Evolutionary conservation across 306 rosid genomes (phyloP).

Genomic region (Inga laurina): DNA sequence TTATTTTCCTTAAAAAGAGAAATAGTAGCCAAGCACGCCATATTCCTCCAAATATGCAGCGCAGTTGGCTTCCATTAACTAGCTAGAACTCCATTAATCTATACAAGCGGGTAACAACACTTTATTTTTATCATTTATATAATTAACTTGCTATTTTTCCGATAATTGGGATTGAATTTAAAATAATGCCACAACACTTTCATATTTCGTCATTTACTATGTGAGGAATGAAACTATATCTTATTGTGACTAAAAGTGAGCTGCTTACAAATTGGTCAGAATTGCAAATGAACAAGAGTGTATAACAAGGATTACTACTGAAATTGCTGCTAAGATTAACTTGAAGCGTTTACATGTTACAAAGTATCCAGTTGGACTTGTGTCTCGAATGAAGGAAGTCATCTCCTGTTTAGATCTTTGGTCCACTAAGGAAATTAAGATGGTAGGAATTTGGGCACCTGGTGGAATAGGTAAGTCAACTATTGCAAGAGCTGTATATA

Average conservation of each 20-base stretch:
- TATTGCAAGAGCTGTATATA: constrained; percentile 5
- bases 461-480: constrained; percentile 22
- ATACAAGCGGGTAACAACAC: too few species aligned
- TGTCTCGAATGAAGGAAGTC: neutral
- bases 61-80: neutral
- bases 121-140: neutral
- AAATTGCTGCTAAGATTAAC: neutral
- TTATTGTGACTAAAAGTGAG: neutral
- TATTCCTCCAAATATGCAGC: neutral
- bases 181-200: neutral
- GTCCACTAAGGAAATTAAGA: neutral
- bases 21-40: neutral
- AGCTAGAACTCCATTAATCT: neutral
- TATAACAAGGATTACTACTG: neutral
- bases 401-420: neutral
- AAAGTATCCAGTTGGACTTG: neutral
- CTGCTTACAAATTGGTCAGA: neutral
- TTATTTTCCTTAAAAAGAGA: neutral
- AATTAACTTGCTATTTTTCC: neutral
- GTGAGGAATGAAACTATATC: neutral
- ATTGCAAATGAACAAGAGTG: neutral
- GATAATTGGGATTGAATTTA: neutral
- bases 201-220: neutral
- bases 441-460: constrained; percentile 7
- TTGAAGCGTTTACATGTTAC: neutral